A percentile compares a stretch with the other conserved stretches of the same genome.
These are phyloP conservation scores for Vachellia pachyceras DNA, from an alignment of 306 rosid genomes.

Conservation along the genomic window DNA sequence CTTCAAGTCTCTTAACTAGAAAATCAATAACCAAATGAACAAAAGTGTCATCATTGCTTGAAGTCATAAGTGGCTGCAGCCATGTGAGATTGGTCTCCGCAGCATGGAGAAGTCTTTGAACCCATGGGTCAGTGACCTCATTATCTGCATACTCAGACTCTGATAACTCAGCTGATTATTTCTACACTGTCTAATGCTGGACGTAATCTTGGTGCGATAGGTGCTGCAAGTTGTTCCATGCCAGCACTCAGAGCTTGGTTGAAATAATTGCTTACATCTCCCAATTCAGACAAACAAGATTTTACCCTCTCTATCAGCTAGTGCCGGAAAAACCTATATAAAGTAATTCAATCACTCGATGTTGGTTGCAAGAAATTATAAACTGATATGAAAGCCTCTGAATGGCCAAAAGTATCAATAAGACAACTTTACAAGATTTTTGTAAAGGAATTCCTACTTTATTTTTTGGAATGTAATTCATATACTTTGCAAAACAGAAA, in stretches of 20 bases:
- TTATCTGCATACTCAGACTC: conserved; percentile 95
- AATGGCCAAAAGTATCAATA: neutral
- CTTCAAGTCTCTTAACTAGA: conserved; percentile 93
- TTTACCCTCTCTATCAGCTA: conserved; percentile 82
- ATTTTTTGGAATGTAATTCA: neutral
- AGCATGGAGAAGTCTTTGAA: conserved; percentile 91
- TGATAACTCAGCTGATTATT: conserved; percentile 84
- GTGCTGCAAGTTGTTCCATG: conserved; percentile 81
- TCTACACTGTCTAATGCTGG: conserved; percentile 82
- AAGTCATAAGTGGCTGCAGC: conserved; percentile 90
- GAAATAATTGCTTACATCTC: conserved; percentile 85
- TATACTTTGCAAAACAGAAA: neutral
- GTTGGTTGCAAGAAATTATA: conserved; percentile 1
- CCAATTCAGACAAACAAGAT: conserved; percentile 92
- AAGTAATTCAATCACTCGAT: conserved; percentile 32
- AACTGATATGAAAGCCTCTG: neutral
- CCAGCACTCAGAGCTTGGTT: conserved; percentile 82
- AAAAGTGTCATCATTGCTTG: conserved; percentile 79
- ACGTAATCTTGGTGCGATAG: conserved; percentile 78
- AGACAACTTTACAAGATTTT: neutral
- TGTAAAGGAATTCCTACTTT: neutral
- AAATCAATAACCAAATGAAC: conserved; percentile 87
- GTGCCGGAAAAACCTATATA: conserved; percentile 80
- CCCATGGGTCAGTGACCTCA: conserved; percentile 98
- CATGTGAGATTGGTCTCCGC: conserved; percentile 82